Evolutionary conservation across 352 stramenopile genomes (phyloP).

Genomic region (Pythium chondricola): DNA sequence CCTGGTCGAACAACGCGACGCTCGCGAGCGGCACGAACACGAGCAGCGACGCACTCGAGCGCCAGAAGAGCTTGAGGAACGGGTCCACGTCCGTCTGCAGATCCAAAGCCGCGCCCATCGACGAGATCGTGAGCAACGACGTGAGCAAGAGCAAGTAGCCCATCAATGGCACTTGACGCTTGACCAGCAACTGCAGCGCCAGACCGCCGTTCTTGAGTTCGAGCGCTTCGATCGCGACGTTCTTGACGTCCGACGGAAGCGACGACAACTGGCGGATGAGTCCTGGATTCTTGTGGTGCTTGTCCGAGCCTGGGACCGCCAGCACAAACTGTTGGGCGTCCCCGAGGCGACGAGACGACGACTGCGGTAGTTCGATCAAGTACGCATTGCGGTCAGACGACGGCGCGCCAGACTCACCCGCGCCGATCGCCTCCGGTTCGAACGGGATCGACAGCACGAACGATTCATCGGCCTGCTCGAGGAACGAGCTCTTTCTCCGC

Average conservation of each 20-base stretch:
- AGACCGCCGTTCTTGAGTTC: constrained; percentile 55
- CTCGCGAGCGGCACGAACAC: constrained; percentile 60
- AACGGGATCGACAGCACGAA: constrained; percentile 81
- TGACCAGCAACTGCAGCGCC: constrained; percentile 69
- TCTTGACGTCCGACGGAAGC: constrained; percentile 61
- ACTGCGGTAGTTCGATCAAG: constrained; percentile 66
- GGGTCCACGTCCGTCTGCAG: constrained; percentile 64
- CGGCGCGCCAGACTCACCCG: constrained; percentile 8
- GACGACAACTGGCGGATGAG: constrained; percentile 53
- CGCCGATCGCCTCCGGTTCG: constrained; percentile 27
- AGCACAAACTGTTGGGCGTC: constrained; percentile 62
- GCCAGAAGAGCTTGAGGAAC: constrained; percentile 84
- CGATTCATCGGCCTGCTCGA: constrained; percentile 63
- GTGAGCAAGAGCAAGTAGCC: constrained; percentile 71
- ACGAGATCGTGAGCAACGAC: constrained; percentile 71
- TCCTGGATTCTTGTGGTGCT: constrained; percentile 44
- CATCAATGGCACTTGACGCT: constrained; percentile 63
- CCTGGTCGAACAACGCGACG: constrained; percentile 45
- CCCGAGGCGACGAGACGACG: constrained; percentile 29
- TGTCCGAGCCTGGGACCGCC: constrained; percentile 54
- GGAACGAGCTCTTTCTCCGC: constrained; percentile 61
- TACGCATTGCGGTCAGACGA: constrained; percentile 56
- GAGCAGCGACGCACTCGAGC: constrained; percentile 62
- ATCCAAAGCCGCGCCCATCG: constrained; percentile 65
- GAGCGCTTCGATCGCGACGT: constrained; percentile 69